Percentiles rank a stretch among this genome's conserved stretches.
phyloP scores from a whole-genome alignment of 768 basidiomycete species.

The Coprinopsis strossmayeri region DNA sequence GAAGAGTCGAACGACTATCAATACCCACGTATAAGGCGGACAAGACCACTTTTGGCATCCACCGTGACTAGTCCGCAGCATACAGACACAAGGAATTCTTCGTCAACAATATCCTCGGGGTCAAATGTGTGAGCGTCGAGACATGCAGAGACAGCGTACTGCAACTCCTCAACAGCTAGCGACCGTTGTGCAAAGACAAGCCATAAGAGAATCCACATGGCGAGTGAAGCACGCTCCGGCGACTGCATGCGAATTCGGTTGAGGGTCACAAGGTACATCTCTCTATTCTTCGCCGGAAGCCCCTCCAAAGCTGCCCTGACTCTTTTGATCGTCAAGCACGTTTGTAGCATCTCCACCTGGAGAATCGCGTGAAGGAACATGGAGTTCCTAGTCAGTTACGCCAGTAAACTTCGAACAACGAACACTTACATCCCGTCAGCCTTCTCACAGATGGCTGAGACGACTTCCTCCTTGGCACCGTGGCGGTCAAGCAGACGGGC shows the following conservation, averaged over 20 bases:
- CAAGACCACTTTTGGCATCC: not conserved
- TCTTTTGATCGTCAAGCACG: not conserved
- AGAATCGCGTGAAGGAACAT: not conserved
- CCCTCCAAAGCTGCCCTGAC: not conserved
- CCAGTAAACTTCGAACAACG: not conserved
- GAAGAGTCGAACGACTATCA: not conserved
- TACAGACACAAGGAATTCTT: not conserved
- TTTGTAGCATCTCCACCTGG: not conserved
- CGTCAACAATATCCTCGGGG: not conserved
- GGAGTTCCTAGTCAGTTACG: not conserved
- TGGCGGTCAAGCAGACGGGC: not conserved
- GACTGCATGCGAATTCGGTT: not conserved
- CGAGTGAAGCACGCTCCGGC: not conserved
- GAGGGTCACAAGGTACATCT: not conserved
- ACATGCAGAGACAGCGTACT: not conserved
- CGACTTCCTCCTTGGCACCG: not conserved
- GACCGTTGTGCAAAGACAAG: not conserved
- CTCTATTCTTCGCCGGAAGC: not conserved
- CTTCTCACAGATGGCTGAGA: not conserved
- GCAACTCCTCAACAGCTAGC: not conserved
- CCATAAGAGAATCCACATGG: not conserved
- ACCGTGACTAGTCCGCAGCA: not conserved
- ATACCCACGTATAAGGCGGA: not conserved
- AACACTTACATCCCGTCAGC: not conserved
- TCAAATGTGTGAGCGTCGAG: not conserved